phyloP scores from a whole-genome alignment of 169 alveolate species.

The Plasmodium coatneyi region DNA sequence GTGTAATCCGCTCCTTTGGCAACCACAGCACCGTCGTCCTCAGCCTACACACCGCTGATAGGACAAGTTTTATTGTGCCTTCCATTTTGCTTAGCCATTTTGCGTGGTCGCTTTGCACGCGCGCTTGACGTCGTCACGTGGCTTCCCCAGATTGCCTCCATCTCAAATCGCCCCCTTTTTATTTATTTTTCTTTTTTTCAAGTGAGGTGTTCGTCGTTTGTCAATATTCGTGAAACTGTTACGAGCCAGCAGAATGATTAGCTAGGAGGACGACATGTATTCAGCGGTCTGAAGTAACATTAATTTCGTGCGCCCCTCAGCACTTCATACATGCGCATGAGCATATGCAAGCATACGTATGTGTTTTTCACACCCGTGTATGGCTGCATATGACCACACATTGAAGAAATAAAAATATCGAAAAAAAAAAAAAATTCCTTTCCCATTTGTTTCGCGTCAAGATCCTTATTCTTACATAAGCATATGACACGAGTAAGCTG shows the following conservation, averaged over 20 bases:
- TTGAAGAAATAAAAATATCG: constrained; percentile 16
- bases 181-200: constrained; percentile 10
- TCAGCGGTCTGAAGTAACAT: constrained; percentile 6
- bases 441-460: constrained; percentile 23
- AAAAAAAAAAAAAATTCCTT: not conserved
- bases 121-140: not conserved
- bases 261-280: constrained; percentile 15
- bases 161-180: constrained; percentile 8
- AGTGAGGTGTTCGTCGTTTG: constrained; percentile 45
- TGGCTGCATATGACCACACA: not conserved
- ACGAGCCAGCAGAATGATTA: constrained; percentile 29
- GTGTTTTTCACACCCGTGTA: not conserved
- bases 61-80: not conserved
- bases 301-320: not conserved
- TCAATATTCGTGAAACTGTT: constrained; percentile 14
- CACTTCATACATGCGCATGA: not conserved
- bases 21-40: not conserved
- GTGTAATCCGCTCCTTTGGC: not conserved
- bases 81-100: not conserved
- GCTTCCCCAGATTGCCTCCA: not conserved
- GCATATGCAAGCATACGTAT: not conserved
- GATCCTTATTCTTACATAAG: constrained; percentile 30
- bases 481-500: constrained; percentile 19
- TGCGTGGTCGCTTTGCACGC: not conserved
- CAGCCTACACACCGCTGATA: not conserved